Base-by-base conservation (phyloP, 2,329 filamentous ascomycete genomes). In the Apiospora phragmitis region DNA sequence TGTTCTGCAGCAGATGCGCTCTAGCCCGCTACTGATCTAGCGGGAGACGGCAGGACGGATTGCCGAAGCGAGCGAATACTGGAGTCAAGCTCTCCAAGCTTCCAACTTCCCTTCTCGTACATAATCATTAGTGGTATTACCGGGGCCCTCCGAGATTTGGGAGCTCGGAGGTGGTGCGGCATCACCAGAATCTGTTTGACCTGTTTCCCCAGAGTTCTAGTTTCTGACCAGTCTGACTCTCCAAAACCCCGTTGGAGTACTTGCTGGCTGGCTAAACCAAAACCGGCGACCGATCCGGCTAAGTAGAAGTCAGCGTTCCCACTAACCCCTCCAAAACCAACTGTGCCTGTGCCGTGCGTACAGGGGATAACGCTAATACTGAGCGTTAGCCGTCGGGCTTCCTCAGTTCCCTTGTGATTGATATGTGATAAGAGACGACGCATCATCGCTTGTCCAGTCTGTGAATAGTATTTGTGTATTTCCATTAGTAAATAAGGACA, bases 351-450 rank as follows among this genome's bases (percentile, higher is more conserved):
- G n/a, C n/a, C n/a, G n/a, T n/a, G n/a, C n/a, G n/a, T n/a, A n/a
- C n/a, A n/a, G n/a, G 55, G 4, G 55, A 62, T 62, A 32, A 62
- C 55, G 55, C 55, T 62, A 62, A 24, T n/a, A n/a, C n/a, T 4
- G 18, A n/a, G 18, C 55, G 32, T 62, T 62, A 62, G 55, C 55
- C 55, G 55, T 62, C 55, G 55, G 55, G 55, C n/a, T 38, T 62
- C 1, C 32, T 38, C 32, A n/a, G 32, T n/a, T 38, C 32, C 32
- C 55, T 38, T 62, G 32, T 62, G 55, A 62, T 62, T 62, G 55
- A 62, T 62, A 32, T 21, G 32, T 62, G 55, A 62, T 62, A 62
- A 62, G 55, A n/a, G 51, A 59, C 51, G 55, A 62, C 55, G n/a
- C 55, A 38, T 62, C 55, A 3, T 62, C 18, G 29, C 14, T 11